These are phyloP conservation scores for Nakazawaea holstii DNA, from an alignment of 805 yeast genomes.

Conservation along the genomic window DNA sequence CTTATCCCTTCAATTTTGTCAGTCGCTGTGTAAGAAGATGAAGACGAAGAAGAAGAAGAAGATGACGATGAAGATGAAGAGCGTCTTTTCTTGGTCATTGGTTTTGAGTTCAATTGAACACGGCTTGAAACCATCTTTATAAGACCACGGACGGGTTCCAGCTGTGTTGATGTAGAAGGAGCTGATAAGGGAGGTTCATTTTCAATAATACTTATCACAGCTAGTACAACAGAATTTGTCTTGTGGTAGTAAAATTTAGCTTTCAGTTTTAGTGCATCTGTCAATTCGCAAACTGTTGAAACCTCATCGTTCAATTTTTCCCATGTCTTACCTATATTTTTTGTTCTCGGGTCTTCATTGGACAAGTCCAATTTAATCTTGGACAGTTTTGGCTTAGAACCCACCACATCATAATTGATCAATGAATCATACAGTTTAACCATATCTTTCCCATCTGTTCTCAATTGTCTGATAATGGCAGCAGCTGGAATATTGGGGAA, in stretches of 20 bases:
- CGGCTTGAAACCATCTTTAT: neutral
- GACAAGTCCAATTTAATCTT: neutral
- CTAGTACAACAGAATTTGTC: neutral
- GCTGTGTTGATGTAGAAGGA: no score
- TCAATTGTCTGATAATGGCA: neutral
- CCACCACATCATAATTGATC: slow-evolving; percentile 1
- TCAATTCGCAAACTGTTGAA: neutral
- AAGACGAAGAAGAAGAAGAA: neutral
- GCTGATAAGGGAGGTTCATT: neutral
- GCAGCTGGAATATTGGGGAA: slow-evolving; percentile 4
- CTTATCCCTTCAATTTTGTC: neutral
- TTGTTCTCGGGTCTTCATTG: neutral
- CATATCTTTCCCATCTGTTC: neutral
- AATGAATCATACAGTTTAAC: slow-evolving; percentile 3
- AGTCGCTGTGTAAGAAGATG: neutral
- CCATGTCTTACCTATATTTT: neutral
- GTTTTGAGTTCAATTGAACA: neutral
- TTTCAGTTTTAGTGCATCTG: neutral
- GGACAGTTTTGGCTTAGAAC: neutral
- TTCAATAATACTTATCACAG: neutral
- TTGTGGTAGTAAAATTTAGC: neutral
- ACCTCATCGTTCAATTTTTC: neutral
- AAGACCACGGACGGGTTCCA: neutral
- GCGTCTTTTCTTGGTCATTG: neutral
- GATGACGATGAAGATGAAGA: neutral